These are phyloP conservation scores for Rugonectria rugulosa DNA, from an alignment of 2,329 filamentous ascomycete genomes.

Conservation along the genomic window DNA sequence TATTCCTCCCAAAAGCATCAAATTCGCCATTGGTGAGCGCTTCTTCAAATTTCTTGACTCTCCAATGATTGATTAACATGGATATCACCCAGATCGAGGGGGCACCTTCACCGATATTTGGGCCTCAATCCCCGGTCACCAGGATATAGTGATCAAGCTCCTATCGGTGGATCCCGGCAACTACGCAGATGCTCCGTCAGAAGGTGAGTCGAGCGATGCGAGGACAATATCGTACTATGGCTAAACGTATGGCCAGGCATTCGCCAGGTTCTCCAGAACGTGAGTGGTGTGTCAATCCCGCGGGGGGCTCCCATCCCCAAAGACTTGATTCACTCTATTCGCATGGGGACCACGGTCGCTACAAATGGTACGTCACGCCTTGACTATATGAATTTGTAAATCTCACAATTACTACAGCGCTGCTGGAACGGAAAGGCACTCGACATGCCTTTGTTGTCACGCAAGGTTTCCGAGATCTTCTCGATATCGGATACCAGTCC, in stretches of 20 bases:
- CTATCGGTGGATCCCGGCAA: constrained; percentile 76
- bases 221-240: neutral
- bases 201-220: constrained; percentile 44
- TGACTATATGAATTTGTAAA: neutral
- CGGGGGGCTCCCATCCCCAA: constrained; percentile 43
- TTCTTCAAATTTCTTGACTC: neutral
- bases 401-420: constrained; percentile 17
- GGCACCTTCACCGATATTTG: constrained; percentile 78
- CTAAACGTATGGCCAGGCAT: constrained; percentile 6
- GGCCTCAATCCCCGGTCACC: constrained; percentile 68
- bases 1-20: constrained; percentile 10
- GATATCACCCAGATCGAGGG: constrained; percentile 58
- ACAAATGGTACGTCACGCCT: constrained; percentile 58
- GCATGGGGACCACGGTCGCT: constrained; percentile 80
- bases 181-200: constrained; percentile 75
- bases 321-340: constrained; percentile 65
- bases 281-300: constrained; percentile 13
- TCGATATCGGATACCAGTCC: constrained; percentile 76
- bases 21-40: constrained; percentile 10
- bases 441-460: constrained; percentile 74
- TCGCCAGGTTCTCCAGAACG: constrained; percentile 8
- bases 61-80: neutral
- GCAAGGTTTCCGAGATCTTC: constrained; percentile 74
- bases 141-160: constrained; percentile 75
- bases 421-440: constrained; percentile 76